Conservation (phyloP, 352 stramenopile species). For the Globisporangium emineosum region DNA sequence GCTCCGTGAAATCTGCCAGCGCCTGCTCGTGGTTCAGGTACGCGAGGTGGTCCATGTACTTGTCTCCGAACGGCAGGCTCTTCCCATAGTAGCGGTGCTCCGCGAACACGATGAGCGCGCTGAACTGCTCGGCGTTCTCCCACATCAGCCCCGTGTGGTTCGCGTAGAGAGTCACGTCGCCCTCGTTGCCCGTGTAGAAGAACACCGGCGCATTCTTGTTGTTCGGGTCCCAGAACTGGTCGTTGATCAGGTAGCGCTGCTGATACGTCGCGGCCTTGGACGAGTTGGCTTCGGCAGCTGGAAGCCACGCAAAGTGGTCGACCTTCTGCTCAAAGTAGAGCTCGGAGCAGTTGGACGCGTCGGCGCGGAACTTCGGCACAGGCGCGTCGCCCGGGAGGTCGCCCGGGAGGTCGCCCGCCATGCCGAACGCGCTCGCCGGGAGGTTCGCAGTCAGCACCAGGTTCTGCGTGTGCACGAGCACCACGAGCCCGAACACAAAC, state of each 20-base stretch:
- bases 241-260: constrained; percentile 89
- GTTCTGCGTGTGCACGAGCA: constrained; percentile 70
- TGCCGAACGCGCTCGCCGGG: constrained; percentile 32
- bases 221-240: constrained; percentile 72
- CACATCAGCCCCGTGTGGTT: constrained; percentile 95
- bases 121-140: constrained; percentile 88
- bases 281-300: constrained; percentile 12
- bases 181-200: constrained; percentile 95
- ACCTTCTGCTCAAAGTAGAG: constrained; percentile 87
- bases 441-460: constrained; percentile 44
- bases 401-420: constrained; percentile 13
- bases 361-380: constrained; percentile 24
- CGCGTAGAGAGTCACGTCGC: constrained; percentile 92
- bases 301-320: constrained; percentile 86
- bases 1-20: constrained; percentile 89
- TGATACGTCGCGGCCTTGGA: constrained; percentile 58
- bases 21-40: constrained; percentile 92
- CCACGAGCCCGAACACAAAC: constrained; percentile 55
- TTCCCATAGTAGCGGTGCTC: constrained; percentile 96
- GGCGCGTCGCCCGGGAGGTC: neutral
- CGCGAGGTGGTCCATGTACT: constrained; percentile 69
- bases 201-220: constrained; percentile 83
- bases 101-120: constrained; percentile 91
- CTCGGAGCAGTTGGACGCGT: constrained; percentile 76
- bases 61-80: constrained; percentile 72